Conservation (phyloP, 768 basidiomycete species). For the Phanerochaete sordida region DNA sequence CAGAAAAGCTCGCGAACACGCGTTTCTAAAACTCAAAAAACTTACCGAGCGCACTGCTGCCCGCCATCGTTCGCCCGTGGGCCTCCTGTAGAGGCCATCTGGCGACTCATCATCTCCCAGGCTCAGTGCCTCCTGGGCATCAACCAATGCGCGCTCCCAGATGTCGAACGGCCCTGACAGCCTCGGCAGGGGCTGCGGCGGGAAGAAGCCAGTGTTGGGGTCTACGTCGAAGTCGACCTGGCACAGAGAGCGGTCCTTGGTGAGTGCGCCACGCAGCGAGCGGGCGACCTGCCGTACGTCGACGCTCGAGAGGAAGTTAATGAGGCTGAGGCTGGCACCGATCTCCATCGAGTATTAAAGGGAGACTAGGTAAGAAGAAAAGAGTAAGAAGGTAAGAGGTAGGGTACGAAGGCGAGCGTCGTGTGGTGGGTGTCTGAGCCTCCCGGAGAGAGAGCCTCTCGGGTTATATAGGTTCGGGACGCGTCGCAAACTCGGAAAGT, state of each 20-base stretch:
- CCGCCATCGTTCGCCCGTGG: conserved; percentile 69
- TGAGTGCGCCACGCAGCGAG: conserved; percentile 4
- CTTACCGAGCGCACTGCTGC: conserved; percentile 58
- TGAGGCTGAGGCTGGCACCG: conserved; percentile 20
- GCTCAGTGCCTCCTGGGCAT: conserved; percentile 50
- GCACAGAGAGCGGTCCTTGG: conserved; percentile 8
- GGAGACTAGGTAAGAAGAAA: neutral
- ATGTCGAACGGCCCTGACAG: conserved; percentile 50
- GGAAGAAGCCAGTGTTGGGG: conserved; percentile 80
- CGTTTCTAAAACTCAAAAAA: conserved; percentile 9
- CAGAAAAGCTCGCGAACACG: conserved; percentile 10
- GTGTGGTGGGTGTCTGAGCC: neutral
- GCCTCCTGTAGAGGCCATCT: conserved; percentile 43
- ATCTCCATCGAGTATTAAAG: conserved; percentile 16
- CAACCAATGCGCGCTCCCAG: conserved; percentile 70
- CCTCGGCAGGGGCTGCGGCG: conserved; percentile 54
- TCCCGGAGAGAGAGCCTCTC: neutral
- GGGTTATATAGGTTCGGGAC: neutral
- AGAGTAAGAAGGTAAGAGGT: neutral
- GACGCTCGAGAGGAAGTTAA: conserved; percentile 6
- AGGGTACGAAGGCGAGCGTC: neutral
- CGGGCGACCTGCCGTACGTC: conserved; percentile 1
- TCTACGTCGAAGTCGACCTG: conserved; percentile 47
- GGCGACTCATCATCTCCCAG: conserved; percentile 55
- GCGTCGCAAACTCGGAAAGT: conserved; percentile 2